A percentile compares a stretch with the other conserved stretches of the same genome.
phyloP scores from a whole-genome alignment of 371 early-diverging fungal genomes.

The Vairimorpha ceranae region DNA sequence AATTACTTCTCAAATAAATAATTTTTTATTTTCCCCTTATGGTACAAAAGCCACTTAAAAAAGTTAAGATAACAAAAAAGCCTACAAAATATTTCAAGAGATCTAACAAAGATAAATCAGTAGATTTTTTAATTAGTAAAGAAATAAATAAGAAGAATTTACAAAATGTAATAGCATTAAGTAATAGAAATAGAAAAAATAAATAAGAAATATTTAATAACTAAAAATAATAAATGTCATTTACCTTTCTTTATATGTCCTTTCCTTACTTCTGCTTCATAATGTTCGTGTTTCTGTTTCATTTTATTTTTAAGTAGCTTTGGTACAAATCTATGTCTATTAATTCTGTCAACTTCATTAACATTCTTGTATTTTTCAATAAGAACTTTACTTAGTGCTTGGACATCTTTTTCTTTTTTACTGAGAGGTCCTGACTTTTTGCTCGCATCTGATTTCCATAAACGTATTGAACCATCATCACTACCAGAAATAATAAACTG shows the following conservation, averaged over 20 bases:
- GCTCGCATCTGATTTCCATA: conserved; percentile 88
- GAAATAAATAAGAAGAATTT: conserved; percentile 36
- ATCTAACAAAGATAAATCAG: conserved; percentile 18
- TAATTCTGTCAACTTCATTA: conserved; percentile 76
- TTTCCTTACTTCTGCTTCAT: conserved; percentile 55
- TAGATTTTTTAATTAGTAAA: conserved; percentile 13
- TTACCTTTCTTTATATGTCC: conserved; percentile 3
- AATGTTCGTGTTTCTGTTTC: conserved; percentile 49
- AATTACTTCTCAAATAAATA: too few species aligned
- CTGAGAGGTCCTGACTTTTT: conserved; percentile 70
- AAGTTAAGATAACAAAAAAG: conserved; percentile 32
- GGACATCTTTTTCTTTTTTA: conserved; percentile 71
- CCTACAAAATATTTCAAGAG: conserved; percentile 43
- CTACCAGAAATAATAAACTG: conserved; percentile 88
- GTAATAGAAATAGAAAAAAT: background rate
- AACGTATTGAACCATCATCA: conserved; percentile 89
- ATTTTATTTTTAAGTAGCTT: conserved; percentile 54
- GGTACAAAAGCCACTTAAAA: conserved; percentile 42
- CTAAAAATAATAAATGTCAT: background rate
- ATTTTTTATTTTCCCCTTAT: too few species aligned
- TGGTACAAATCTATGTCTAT: conserved; percentile 59
- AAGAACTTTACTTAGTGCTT: conserved; percentile 74
- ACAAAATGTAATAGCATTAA: background rate
- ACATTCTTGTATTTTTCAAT: conserved; percentile 84
- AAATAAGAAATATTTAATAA: conserved; percentile 1